These are phyloP conservation scores for Glutinoglossum americanum DNA, from an alignment of 495 filamentous ascomycete genomes.

Conservation along the genomic window DNA sequence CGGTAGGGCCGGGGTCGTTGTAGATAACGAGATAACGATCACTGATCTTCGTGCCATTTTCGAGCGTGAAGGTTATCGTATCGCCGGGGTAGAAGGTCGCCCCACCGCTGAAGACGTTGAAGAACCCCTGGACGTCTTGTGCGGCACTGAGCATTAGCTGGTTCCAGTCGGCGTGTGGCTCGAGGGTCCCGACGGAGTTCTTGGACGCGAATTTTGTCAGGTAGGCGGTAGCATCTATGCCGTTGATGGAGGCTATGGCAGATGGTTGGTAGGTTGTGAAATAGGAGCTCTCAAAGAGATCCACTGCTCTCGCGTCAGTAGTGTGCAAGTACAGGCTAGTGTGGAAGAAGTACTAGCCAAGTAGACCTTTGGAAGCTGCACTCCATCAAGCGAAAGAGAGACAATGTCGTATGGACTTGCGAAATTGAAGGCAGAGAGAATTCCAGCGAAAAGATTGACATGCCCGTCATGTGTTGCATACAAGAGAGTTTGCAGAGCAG, in stretches of 20 bases:
- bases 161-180: conserved; percentile 31
- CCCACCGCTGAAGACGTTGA: conserved; percentile 18
- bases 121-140: conserved; percentile 19
- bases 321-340: background rate
- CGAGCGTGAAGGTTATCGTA: conserved; percentile 19
- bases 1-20: conserved; percentile 15
- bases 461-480: conserved; percentile 27
- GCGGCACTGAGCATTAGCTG: conserved; percentile 24
- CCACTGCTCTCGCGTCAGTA: background rate
- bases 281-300: background rate
- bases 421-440: conserved; percentile 25
- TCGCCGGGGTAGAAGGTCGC: conserved; percentile 27
- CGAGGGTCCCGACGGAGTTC: conserved; percentile 21
- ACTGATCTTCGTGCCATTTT: conserved; percentile 17
- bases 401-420: conserved; percentile 22
- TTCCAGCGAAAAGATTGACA: conserved; percentile 17
- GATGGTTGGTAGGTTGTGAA: conserved; percentile 13
- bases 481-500: conserved; percentile 22
- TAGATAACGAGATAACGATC: conserved; percentile 20
- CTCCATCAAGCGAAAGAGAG: conserved; percentile 27
- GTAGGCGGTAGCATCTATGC: conserved; percentile 18
- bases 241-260: conserved; percentile 25
- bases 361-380: conserved; percentile 25
- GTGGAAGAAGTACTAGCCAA: conserved; percentile 11
- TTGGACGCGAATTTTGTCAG: conserved; percentile 20